Evolutionary conservation across 805 yeast genomes (phyloP), one percentile per base, ranked within the genome.

Genomic region (Zygoascus ofunaensis): DNA sequence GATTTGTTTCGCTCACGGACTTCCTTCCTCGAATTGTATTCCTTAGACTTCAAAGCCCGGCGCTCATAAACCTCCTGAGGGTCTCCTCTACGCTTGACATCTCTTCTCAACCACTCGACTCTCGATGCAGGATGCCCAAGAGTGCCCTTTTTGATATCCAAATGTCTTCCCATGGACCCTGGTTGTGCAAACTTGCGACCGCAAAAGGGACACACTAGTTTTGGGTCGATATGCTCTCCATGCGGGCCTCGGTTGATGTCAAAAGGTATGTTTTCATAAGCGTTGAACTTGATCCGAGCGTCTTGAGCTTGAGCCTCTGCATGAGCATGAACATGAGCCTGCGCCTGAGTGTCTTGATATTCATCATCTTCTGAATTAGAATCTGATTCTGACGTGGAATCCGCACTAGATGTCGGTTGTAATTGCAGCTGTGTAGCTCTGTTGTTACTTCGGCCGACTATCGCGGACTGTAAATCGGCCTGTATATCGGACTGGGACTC

Each of bases 151-250:
- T 74, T 71, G 37, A 66, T 56, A 52, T 79, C 82, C 36, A 79
- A 56, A 55, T 78, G 83, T 30, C 83, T 63, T 1, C 82, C 82
- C 45, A 76, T 61, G 0, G 80, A 74, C 1, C 82, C 80, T 4
- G 77, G 73, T 47, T 75, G 76, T 2, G 77, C 68, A 55, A 77
- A 79, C 1, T 70, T 63, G 46, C 69, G 65, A 1, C 72, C 72
- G 52, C 83, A 78, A 53, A 75, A 76, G 0, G 64, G 64, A 55
- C 82, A 76, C 43, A 63, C 56, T 48, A 57, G 64, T 52, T 68
- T 64, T n/a, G 49, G 46, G 32, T 48, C 49, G 14, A 42, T 41
- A 10, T 37, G 48, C 34, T 37, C 19, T 5, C 48, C 45, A 37
- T 44, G 32, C 5, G 48, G 30, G 30, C 30, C 30, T 12, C 30